A percentile compares a stretch with the other conserved stretches of the same genome.
Evolutionary conservation across 2,329 filamentous ascomycete genomes (phyloP).

Genomic region (Biscogniauxia mediterranea): DNA sequence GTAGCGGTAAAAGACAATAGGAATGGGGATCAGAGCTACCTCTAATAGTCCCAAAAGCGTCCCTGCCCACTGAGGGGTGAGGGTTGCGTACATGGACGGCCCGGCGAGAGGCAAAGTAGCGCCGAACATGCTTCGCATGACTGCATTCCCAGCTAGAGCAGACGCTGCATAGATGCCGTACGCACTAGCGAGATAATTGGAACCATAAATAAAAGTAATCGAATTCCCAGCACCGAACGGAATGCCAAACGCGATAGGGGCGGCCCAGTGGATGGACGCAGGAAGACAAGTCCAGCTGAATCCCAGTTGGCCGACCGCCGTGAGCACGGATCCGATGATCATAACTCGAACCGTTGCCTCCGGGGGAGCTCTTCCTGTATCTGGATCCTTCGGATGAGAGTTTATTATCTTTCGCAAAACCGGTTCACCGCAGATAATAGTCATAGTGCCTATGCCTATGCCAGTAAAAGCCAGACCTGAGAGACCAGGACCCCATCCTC

Average conservation of each 20-base stretch:
- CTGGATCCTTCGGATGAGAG: conserved; percentile 68
- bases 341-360: conserved; percentile 82
- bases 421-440: conserved; percentile 64
- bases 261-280: conserved; percentile 74
- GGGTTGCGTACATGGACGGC: conserved; percentile 63
- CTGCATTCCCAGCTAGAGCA: conserved; percentile 76
- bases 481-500: conserved; percentile 73
- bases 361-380: conserved; percentile 69
- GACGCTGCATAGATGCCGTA: conserved; percentile 82
- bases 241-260: conserved; percentile 73
- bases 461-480: conserved; percentile 78
- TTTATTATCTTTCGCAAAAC: conserved; percentile 77
- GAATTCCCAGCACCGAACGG: conserved; percentile 78
- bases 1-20: conserved; percentile 71
- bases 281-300: conserved; percentile 89
- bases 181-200: conserved; percentile 74
- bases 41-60: conserved; percentile 74
- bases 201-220: conserved; percentile 77
- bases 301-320: conserved; percentile 76
- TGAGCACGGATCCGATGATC: conserved; percentile 71
- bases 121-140: conserved; percentile 71
- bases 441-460: conserved; percentile 60
- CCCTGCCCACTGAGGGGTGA: conserved; percentile 77
- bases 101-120: conserved; percentile 76
- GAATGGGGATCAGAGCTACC: conserved; percentile 73